Percentiles rank a stretch among this genome's conserved stretches.
Evolutionary conservation across 306 rosid species (phyloP).

Genomic region (Luffa acutangula): DNA sequence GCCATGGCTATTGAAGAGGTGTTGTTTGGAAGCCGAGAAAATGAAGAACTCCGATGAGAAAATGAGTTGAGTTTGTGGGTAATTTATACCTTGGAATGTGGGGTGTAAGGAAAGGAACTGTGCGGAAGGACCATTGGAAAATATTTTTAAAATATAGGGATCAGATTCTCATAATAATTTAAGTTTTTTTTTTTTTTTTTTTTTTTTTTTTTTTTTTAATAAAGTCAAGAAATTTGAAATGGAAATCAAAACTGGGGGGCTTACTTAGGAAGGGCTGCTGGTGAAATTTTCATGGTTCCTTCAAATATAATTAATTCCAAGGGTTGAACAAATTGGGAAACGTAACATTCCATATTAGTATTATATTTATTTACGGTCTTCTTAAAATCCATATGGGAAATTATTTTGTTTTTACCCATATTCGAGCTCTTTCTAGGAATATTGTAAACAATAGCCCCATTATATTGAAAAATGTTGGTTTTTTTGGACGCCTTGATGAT

Average conservation of each 20-base stretch:
- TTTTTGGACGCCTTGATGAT: too few relatives aligned
- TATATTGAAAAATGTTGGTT: too few relatives aligned
- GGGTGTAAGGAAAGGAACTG: background rate
- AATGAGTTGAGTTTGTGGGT: background rate
- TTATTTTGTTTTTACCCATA: too few relatives aligned
- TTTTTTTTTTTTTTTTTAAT: background rate
- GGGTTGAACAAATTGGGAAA: background rate
- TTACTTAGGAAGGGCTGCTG: background rate
- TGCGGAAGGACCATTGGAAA: background rate
- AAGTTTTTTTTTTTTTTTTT: background rate
- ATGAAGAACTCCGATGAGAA: background rate
- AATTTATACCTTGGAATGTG: background rate
- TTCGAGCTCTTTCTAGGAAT: too few relatives aligned
- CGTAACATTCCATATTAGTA: too few relatives aligned
- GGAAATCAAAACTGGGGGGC: background rate
- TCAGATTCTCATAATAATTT: background rate
- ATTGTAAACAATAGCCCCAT: too few relatives aligned
- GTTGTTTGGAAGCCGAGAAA: constrained; percentile 3
- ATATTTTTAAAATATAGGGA: background rate
- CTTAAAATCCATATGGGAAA: too few relatives aligned
- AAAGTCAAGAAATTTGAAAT: background rate
- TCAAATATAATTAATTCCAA: background rate
- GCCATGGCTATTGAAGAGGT: background rate
- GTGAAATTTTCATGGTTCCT: background rate
- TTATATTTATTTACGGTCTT: too few relatives aligned